Conservation (phyloP, 306 rosid species). For the Cucurbita moschata region DNA sequence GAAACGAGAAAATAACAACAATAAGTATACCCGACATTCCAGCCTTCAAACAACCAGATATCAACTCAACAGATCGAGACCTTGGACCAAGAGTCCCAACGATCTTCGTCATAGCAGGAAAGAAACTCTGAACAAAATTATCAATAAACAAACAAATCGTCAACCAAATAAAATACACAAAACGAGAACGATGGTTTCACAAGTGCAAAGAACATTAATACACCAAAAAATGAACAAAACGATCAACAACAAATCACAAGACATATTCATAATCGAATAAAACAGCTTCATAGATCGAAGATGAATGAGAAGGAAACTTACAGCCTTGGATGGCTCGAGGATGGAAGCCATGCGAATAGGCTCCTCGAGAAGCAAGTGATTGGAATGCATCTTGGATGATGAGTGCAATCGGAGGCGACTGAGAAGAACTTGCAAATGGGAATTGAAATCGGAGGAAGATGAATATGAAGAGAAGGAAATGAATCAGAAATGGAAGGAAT, state of each 20-base stretch:
- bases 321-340: slow-evolving; percentile 82
- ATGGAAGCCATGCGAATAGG: slow-evolving; percentile 92
- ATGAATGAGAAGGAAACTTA: slow-evolving; percentile 11
- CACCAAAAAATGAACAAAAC: not conserved
- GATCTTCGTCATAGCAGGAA: slow-evolving; percentile 92
- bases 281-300: not conserved
- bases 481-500: not conserved
- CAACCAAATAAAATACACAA: not conserved
- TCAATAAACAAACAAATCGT: not conserved
- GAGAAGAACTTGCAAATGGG: not conserved
- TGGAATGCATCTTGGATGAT: slow-evolving; percentile 61
- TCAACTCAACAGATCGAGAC: slow-evolving; percentile 64
- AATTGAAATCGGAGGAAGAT: not conserved
- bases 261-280: not conserved
- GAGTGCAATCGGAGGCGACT: not conserved
- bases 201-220: not conserved
- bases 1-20: not conserved
- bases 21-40: slow-evolving; percentile 82
- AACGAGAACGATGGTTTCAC: not conserved
- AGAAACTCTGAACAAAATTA: slow-evolving; percentile 34
- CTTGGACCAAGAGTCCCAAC: slow-evolving; percentile 93
- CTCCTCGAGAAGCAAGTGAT: slow-evolving; percentile 87
- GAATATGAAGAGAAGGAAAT: not conserved
- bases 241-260: not conserved
- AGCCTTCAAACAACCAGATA: slow-evolving; percentile 73